Conservation (phyloP, 257 asterid genomes). For the Nemophila menziesii region DNA sequence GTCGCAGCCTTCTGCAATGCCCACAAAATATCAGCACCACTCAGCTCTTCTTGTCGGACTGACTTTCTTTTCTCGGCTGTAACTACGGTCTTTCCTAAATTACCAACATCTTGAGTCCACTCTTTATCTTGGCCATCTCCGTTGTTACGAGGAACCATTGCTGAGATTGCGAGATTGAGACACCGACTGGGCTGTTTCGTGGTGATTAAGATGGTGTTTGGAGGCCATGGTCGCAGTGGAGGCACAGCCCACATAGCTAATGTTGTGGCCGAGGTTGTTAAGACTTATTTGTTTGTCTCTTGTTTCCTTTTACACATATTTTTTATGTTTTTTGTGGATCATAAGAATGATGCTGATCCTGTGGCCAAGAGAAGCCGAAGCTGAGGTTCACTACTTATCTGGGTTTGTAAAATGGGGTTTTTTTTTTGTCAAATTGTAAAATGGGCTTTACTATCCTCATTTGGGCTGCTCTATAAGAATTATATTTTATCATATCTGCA, state of each 20-base stretch:
- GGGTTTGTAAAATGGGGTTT: too few species aligned
- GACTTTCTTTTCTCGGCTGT: background rate
- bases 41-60: constrained; percentile 13
- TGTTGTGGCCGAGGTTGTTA: background rate
- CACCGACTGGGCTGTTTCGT: constrained; percentile 14
- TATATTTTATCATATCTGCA: too few species aligned
- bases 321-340: background rate
- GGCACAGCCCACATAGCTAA: constrained; percentile 15
- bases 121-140: background rate
- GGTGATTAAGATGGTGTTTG: constrained; percentile 7
- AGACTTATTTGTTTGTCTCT: background rate
- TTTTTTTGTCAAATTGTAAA: too few species aligned
- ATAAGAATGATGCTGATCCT: too few species aligned
- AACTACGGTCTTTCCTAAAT: constrained; percentile 3
- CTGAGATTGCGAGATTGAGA: constrained; percentile 6
- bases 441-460: too few species aligned
- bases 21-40: constrained; percentile 43
- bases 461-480: too few species aligned
- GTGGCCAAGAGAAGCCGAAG: background rate
- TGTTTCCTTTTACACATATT: too few species aligned
- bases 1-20: constrained; percentile 40
- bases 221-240: constrained; percentile 12
- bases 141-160: background rate
- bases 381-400: too few species aligned
- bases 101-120: background rate